A percentile compares a stretch with the other conserved stretches of the same genome.
These are phyloP conservation scores for Hordeum marinum DNA, from an alignment of 176 grass and related monocot species.

Conservation along the genomic window DNA sequence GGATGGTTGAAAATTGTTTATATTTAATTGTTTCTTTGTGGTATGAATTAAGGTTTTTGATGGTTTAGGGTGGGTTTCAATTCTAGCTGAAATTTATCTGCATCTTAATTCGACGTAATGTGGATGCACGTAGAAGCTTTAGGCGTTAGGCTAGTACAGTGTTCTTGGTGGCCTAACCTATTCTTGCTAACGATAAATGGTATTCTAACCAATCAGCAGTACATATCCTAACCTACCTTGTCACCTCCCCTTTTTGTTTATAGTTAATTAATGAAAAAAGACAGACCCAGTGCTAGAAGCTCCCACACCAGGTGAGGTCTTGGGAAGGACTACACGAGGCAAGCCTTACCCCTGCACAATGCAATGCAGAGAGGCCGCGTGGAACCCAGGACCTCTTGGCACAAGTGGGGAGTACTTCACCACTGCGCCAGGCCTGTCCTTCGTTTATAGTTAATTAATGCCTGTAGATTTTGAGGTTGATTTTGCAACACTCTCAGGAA, in stretches of 20 bases:
- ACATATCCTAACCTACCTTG: constrained; percentile 10
- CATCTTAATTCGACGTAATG: background rate
- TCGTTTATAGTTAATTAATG: constrained; percentile 17
- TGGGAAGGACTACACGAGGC: too few species aligned
- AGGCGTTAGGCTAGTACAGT: background rate
- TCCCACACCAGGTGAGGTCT: too few species aligned
- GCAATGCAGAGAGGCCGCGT: too few species aligned
- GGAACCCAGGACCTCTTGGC: too few species aligned
- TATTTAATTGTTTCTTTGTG: background rate
- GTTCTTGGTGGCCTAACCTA: constrained; percentile 26
- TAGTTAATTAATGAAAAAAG: background rate
- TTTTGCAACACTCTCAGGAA: background rate
- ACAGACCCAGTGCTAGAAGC: too few species aligned
- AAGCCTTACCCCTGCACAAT: too few species aligned
- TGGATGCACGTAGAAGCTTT: background rate
- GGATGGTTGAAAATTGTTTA: background rate
- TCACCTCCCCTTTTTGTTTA: constrained; percentile 20
- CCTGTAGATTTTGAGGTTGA: constrained; percentile 3
- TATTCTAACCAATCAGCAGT: constrained; percentile 21
- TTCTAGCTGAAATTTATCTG: background rate
- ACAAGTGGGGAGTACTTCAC: too few species aligned
- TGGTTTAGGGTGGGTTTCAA: background rate
- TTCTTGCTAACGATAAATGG: constrained; percentile 14
- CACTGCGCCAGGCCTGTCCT: too few species aligned
- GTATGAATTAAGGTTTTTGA: background rate